Base-by-base conservation (phyloP, 78 protist genomes). In the Capsaspora owczarzaki region DNA sequence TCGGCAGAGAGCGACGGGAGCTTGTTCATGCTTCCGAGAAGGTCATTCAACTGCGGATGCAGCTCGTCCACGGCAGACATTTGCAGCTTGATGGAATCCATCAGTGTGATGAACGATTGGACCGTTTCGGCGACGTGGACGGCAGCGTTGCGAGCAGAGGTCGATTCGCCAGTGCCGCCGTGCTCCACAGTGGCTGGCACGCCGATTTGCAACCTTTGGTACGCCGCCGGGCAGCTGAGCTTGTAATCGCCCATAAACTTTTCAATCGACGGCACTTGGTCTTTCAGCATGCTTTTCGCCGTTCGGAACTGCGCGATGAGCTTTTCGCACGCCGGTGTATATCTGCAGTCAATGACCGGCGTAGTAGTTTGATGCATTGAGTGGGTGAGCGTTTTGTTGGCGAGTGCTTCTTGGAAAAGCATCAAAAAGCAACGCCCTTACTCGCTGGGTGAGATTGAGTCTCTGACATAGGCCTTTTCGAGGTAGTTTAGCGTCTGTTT, bases 241-340 rank as follows among this genome's bases (percentile, higher is more conserved):
- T 80, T 37, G 74, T 92, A 89, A 12, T 86, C 92, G 61, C 49
- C 68, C 87, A 87, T 87, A 47, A 89, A 92, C 33, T 61, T 76
- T 29, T 68, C 42, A 20, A 92, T 8, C 66, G 78, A 53, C 38
- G 89, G 47, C 37, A 75, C 82, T 6, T 33, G 60, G 40, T 81
- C 84, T 51, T 72, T 72, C 23, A 87, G 68, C 0, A 88, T 43
- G 49, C 78, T 83, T 70, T 81, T 87, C 27, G 89, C 79, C 2
- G 91, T 70, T 69, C 87, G 86, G 79, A 76, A 92, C 74, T 92
- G 95, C 8, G 93, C 88, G 51, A 92, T 87, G 40, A 92, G 81
- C 74, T 87, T 87, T 42, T 87, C 78, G 71, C 95, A 92, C 29
- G 84, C 85, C 19, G 87, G 86, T 1, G 89, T 87, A 47, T 91